phyloP scores from a whole-genome alignment of 75 land plant genomes.

The Cunninghamia lanceolata region DNA sequence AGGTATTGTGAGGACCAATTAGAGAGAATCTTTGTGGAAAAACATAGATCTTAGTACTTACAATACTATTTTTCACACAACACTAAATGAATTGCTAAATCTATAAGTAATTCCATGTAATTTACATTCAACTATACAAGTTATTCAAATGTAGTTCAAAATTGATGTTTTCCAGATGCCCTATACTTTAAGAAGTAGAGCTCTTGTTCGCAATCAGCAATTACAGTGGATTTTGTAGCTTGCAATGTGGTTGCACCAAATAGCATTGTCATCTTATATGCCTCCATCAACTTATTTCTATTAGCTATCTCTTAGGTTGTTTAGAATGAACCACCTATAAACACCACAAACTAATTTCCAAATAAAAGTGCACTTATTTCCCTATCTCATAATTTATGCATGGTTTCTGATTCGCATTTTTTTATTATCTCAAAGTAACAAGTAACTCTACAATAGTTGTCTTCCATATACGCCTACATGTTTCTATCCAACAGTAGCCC shows the following conservation, averaged over 20 bases:
- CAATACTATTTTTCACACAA: neutral
- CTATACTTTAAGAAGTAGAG: neutral
- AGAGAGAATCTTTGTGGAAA: neutral
- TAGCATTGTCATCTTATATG: neutral
- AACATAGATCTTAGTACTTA: neutral
- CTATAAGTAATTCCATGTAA: neutral
- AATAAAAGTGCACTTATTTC: neutral
- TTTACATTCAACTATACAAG: neutral
- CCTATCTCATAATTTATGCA: neutral
- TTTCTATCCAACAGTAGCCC: neutral
- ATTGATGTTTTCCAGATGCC: neutral
- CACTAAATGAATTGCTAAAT: neutral
- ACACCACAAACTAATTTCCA: neutral
- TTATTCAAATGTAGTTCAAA: neutral
- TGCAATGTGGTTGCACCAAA: neutral
- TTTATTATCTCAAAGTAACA: neutral
- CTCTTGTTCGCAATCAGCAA: neutral
- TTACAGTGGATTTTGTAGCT: neutral
- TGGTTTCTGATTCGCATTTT: neutral
- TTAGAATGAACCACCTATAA: neutral
- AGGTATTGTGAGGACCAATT: neutral
- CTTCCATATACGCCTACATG: neutral
- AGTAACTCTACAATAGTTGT: neutral
- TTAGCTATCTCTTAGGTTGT: neutral
- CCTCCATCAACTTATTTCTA: neutral